These are phyloP conservation scores for Arthrobotrys sinensis DNA, from an alignment of 2,329 filamentous ascomycete genomes.

Conservation along the genomic window DNA sequence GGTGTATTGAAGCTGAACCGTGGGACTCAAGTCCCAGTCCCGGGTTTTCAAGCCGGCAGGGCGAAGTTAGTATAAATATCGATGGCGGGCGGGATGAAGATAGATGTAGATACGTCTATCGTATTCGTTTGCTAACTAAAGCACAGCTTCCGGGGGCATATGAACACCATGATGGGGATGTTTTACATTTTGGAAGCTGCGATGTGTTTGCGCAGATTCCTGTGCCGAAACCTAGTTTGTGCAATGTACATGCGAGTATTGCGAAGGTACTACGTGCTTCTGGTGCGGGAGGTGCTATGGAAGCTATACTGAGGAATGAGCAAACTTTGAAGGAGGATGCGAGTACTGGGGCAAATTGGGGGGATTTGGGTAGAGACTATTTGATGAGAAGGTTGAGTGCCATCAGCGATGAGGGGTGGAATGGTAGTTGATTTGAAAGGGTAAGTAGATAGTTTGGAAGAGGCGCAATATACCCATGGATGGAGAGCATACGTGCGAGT, in stretches of 20 bases:
- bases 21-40: constrained; percentile 32
- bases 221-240: constrained; percentile 27
- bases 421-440: background rate
- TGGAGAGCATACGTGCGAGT: background rate
- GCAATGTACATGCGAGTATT: constrained; percentile 44
- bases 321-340: constrained; percentile 45
- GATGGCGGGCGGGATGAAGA: constrained; percentile 6
- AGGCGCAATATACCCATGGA: background rate
- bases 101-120: constrained; percentile 34
- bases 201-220: constrained; percentile 41
- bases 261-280: constrained; percentile 44
- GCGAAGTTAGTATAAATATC: background rate
- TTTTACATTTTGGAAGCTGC: constrained; percentile 33
- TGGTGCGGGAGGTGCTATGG: constrained; percentile 36
- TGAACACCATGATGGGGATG: constrained; percentile 39
- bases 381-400: constrained; percentile 45
- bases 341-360: constrained; percentile 52
- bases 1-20: constrained; percentile 57
- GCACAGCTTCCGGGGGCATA: constrained; percentile 17
- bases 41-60: background rate
- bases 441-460: background rate
- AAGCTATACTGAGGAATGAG: constrained; percentile 40
- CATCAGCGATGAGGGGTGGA: constrained; percentile 51
- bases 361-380: constrained; percentile 46
- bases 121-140: constrained; percentile 38